Base-by-base conservation (phyloP, 192 early-diverging fungal genomes). In the Glomus cerebriforme region DNA sequence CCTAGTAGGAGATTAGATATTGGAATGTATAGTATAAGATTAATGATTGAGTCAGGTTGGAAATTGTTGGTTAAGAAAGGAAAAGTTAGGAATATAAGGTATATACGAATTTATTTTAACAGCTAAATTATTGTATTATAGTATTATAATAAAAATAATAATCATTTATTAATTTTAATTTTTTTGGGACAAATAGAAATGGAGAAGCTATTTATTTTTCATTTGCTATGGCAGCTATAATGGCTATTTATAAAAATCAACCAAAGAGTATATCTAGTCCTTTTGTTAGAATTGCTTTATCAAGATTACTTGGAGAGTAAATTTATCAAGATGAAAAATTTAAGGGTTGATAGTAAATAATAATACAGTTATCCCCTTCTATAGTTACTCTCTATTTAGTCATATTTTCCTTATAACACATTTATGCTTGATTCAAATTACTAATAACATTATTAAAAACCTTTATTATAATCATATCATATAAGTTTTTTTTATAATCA, bases 21-120 rank as follows among this genome's bases (percentile, higher is more conserved):
- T 66, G 72, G 79, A 15, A 60, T 84, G 75, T 80, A 80, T 59
- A 79, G 69, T 75, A 58, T 79, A 12, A 35, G 83, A 31, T 80
- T 84, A 32, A 74, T 73, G 65, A 43, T 84, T 24, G 83, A 84
- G 59, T 26, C 58, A 3, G 2, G 71, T 15, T 84, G 83, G 83
- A 79, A 80, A 17, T 58, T 82, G 13, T 32, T 80, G 62, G 78
- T 80, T 1, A 82, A 80, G 78, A 75, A 76, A 0, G 79, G 83
- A 19, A 63, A 34, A 17, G 75, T 62, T 0, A 73, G 34, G 62
- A 74, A 75, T 13, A 59, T 80, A 43, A 79, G 47, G 49, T 70
- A 43, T 39, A 9, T 73, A 4, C 35, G 13, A 31, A 15, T 22
- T 24, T 17, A 37, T 0, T 66, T 17, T 24, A n/a, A n/a, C n/a